Evolutionary conservation across 1,139 yeast species (phyloP), one percentile per base, ranked within the genome.

Genomic region (Blastobotrys niveus): DNA sequence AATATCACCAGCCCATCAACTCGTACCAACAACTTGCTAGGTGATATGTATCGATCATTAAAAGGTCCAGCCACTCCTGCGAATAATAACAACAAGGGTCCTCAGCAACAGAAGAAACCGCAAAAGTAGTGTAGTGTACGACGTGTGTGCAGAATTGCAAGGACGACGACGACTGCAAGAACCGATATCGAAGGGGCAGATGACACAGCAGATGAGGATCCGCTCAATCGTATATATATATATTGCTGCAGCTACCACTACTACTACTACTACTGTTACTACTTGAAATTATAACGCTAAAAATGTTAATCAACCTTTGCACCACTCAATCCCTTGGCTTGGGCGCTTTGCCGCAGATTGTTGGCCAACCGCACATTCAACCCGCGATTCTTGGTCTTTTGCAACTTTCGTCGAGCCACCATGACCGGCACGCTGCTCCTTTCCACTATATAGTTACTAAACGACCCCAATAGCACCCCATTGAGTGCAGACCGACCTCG

Each of bases 351-450:
- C 15, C 67, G 54, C 26, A 66, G 50, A 57, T 59, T 70, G 58
- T 60, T 71, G 52, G 60, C 67, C 60, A 63, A 61, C 56, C 67
- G 74, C 64, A 61, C 65, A 38, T 63, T 63, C 21, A 60, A 48
- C 5, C 54, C 61, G 63, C 78, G 77, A 58, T 84, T 74, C 52
- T 80, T 77, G 50, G 83, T 72, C 68, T 85, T 81, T 66, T 83
- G 83, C 59, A 86, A 73, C 61, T 84, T 86, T 60, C 82, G 82
- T 50, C 95, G 74, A 17, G 91, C 93, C 40, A 89, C 95, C 82
- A 89, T 80, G 21, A 88, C 93, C 0, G 97, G 96, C 12, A 86
- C 89, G 20, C 85, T 72, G 58, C 86, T 77, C 59, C 81, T 79
- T 14, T 87, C 80, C 10, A 84, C 86, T 55, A 85, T 70, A 61